Evolutionary conservation across 2,329 filamentous ascomycete species (phyloP).

Genomic region (Teratosphaeria epicoccoides): DNA sequence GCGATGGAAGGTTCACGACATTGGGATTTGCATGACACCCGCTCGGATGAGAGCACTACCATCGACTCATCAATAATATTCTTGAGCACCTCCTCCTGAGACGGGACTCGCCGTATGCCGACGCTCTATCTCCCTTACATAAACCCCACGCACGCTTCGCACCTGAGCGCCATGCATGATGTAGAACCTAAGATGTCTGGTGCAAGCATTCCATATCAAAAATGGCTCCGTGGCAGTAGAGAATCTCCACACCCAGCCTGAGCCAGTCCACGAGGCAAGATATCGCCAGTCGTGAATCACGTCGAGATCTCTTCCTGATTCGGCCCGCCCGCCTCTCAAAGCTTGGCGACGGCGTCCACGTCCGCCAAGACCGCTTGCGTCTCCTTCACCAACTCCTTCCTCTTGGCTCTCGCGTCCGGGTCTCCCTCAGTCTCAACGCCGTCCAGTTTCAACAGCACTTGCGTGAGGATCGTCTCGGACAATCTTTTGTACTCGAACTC

Average conservation of each 20-base stretch:
- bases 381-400: conserved; percentile 64
- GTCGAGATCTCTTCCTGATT: background rate
- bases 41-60: background rate
- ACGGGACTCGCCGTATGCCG: background rate
- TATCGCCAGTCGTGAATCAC: background rate
- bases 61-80: background rate
- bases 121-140: background rate
- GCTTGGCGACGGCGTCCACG: conserved; percentile 43
- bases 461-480: conserved; percentile 64
- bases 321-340: background rate
- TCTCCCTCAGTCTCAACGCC: conserved; percentile 64
- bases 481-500: conserved; percentile 65
- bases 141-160: too few relatives aligned
- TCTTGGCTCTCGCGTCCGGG: conserved; percentile 49
- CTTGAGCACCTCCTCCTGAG: background rate
- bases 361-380: conserved; percentile 57
- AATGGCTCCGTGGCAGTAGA: background rate
- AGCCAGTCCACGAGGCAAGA: background rate
- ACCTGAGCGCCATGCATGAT: background rate
- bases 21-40: background rate
- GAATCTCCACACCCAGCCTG: background rate
- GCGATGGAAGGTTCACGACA: background rate
- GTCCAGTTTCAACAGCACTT: conserved; percentile 67
- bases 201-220: background rate
- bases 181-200: background rate